Evolutionary conservation across 2,329 filamentous ascomycete species (phyloP).

Genomic region (Rasamsonia emersonii): DNA sequence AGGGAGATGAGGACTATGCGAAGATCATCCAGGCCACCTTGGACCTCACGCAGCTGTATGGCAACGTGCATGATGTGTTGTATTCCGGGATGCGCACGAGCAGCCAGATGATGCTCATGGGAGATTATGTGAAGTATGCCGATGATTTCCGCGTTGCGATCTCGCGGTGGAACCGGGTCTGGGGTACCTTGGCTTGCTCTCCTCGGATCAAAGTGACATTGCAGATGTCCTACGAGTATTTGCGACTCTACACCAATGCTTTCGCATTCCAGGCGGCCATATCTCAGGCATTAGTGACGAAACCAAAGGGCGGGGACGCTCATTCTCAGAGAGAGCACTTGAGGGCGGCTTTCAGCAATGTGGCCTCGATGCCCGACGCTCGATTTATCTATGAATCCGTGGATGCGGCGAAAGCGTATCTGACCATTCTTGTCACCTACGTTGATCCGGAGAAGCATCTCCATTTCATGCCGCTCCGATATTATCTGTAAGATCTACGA

Average conservation of each 20-base stretch:
- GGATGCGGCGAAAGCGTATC: constrained; percentile 54
- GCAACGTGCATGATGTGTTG: constrained; percentile 64
- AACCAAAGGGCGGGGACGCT: constrained; percentile 28
- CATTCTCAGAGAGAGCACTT: constrained; percentile 31
- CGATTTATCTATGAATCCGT: constrained; percentile 60
- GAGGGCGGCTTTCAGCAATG: constrained; percentile 41
- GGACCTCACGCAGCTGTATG: constrained; percentile 63
- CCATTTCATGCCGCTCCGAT: constrained; percentile 56
- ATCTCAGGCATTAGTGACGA: constrained; percentile 40
- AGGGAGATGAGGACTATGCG: constrained; percentile 58
- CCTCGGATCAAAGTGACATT: constrained; percentile 58
- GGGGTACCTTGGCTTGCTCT: constrained; percentile 59
- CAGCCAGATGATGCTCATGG: constrained; percentile 60
- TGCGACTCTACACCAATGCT: constrained; percentile 64
- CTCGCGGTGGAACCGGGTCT: constrained; percentile 61
- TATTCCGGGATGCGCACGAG: constrained; percentile 64
- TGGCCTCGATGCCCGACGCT: constrained; percentile 54
- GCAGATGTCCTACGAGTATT: constrained; percentile 62
- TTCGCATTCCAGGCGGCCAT: constrained; percentile 68
- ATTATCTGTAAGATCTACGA: constrained; percentile 46
- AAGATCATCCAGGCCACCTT: constrained; percentile 63
- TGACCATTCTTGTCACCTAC: constrained; percentile 52
- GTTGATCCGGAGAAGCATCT: constrained; percentile 52
- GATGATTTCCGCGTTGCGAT: constrained; percentile 64
- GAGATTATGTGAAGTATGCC: constrained; percentile 66